A percentile compares a stretch with the other conserved stretches of the same genome.
Evolutionary conservation across 1,284 basidiomycete species (phyloP).

Genomic region (Stereum hirsutum): DNA sequence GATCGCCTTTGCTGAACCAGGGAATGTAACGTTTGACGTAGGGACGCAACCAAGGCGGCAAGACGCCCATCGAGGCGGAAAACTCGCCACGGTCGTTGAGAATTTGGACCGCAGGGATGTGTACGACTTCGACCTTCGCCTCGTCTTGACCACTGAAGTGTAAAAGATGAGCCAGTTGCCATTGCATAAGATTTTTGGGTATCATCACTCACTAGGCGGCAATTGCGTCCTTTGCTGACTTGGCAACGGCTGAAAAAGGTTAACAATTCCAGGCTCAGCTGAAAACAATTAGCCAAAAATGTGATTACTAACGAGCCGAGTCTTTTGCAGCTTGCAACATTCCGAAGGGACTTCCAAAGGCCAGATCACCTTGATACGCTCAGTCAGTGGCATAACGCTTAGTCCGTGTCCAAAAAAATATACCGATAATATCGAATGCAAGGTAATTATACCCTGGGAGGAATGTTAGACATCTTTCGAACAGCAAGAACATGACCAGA

Average conservation of each 20-base stretch:
- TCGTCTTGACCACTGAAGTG: no score
- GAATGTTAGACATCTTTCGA: conserved; percentile 2
- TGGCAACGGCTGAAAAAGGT: no score
- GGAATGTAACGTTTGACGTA: conserved; percentile 51
- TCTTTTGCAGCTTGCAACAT: conserved; percentile 79
- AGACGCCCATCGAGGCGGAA: conserved; percentile 75
- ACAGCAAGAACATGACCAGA: background rate
- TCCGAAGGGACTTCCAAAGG: conserved; percentile 83
- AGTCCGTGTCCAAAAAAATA: background rate
- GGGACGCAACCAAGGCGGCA: conserved; percentile 69
- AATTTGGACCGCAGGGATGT: conserved; percentile 79
- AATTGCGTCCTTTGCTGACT: conserved; percentile 41
- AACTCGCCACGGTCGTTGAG: conserved; percentile 88
- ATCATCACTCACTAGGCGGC: no score
- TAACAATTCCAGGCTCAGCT: no score
- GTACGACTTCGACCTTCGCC: conserved; percentile 33
- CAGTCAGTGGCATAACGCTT: background rate
- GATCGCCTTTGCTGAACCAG: conserved; percentile 67
- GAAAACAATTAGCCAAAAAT: no score
- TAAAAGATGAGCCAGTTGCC: no score
- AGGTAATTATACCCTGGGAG: conserved; percentile 59
- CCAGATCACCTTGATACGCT: conserved; percentile 52
- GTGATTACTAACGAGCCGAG: no score
- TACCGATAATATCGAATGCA: conserved; percentile 81
- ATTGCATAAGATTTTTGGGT: no score